Evolutionary conservation across 1,139 yeast genomes (phyloP).

Genomic region (Scheffersomyces insectosa): DNA sequence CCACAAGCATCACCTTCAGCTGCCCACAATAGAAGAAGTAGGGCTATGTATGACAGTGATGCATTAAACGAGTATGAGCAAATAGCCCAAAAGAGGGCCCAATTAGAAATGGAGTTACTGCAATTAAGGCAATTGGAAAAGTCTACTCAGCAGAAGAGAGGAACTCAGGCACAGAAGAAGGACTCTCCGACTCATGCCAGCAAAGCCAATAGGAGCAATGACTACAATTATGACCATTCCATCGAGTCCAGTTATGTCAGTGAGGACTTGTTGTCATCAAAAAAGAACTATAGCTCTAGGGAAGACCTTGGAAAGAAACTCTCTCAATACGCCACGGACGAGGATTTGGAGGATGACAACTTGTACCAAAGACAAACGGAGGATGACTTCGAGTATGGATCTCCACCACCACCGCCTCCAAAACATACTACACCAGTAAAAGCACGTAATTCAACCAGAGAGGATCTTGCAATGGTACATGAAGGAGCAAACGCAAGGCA

Average conservation of each 20-base stretch:
- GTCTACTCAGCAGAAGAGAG: slow-evolving; percentile 19
- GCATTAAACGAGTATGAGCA: slow-evolving; percentile 23
- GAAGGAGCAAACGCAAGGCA: slow-evolving; percentile 2
- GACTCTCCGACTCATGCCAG: neutral
- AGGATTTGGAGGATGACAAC: slow-evolving; percentile 13
- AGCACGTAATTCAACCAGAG: slow-evolving; percentile 11
- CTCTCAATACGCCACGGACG: slow-evolving; percentile 28
- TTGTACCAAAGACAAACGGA: neutral
- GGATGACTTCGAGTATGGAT: slow-evolving; percentile 18
- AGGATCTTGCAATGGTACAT: slow-evolving; percentile 6
- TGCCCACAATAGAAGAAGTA: slow-evolving; percentile 6
- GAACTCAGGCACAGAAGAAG: slow-evolving; percentile 1
- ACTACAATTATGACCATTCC: slow-evolving; percentile 13
- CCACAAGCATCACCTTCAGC: slow-evolving; percentile 24
- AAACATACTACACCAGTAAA: slow-evolving; percentile 25
- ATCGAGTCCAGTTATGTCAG: slow-evolving; percentile 34
- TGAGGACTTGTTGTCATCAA: slow-evolving; percentile 38
- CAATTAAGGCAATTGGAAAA: slow-evolving; percentile 40
- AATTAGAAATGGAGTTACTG: slow-evolving; percentile 41
- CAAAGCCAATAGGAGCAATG: slow-evolving; percentile 2
- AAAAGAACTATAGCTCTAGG: slow-evolving; percentile 27
- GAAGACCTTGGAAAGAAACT: slow-evolving; percentile 43
- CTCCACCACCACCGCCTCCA: slow-evolving; percentile 59
- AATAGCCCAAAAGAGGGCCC: slow-evolving; percentile 35
- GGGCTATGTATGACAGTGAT: slow-evolving; percentile 12